Evolutionary conservation across 2,329 filamentous ascomycete species (phyloP), one percentile per base, ranked within the genome.

Genomic region (Didymella arachidicola): DNA sequence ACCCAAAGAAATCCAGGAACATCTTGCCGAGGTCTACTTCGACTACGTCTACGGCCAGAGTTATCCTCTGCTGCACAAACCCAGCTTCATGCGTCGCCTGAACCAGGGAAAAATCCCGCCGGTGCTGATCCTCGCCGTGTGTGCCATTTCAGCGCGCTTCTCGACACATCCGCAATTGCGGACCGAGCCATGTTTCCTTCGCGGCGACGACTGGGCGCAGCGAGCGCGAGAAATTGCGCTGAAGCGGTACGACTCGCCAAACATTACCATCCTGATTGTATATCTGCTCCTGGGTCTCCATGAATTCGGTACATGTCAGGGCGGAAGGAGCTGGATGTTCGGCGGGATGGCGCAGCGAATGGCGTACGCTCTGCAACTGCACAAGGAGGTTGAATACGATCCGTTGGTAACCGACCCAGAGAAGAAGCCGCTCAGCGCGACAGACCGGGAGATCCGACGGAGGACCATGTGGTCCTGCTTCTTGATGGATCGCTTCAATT

Each of bases 381-480:
- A 99, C 79, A 91, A 89, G 72, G 95, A 98, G 74, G 83, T 97
- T 27, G 92, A 96, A 62, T 87, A 90, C 70, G 92, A 96, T 66
- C 90, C 91, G 0, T 78, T 86, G 34, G 84, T 84, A n/a, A 81
- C 83, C n/a, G 85, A 85, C 39, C 83, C 84, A 19, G 80, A 80
- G 36, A 82, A 84, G 12, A 83, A 84, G 2, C 86, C 89, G 62
- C 84, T 95, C 51, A 97, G 92, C 72, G 95, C 95, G 67, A 92
- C 93, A 16, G 95, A 98, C 75, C 89, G 92, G 27, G 95, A 99
- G 75, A 97, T 98, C 53, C 86, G 95, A 60, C 83, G 95, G 66
- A 86, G 95, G 56, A 95, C 93, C 2, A 98, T 99, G 94, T 99
- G 95, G 95, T 91, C 93, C 12, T 98, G 94, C 73, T 97, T 97